These are phyloP conservation scores for Ambrosiella beaveri DNA, from an alignment of 2,329 filamentous ascomycete species.

Conservation along the genomic window DNA sequence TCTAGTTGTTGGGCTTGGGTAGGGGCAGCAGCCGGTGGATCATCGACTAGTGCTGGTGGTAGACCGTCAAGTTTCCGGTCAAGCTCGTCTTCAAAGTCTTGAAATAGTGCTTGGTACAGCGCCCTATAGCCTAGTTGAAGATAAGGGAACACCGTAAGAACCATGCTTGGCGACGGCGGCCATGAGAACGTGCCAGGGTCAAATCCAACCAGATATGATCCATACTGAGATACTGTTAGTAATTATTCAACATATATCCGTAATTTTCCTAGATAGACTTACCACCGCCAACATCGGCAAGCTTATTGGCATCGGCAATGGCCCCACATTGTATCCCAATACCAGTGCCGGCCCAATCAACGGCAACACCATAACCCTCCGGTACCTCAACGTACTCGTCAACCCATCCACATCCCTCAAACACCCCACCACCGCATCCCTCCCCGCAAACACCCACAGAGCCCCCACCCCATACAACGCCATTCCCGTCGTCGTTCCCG, in stretches of 20 bases:
- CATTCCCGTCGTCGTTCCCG: conserved; percentile 33
- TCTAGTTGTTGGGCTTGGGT: conserved; percentile 15
- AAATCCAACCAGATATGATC: conserved; percentile 27
- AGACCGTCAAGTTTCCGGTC: conserved; percentile 29
- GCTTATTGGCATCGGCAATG: conserved; percentile 26
- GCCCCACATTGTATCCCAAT: conserved; percentile 27
- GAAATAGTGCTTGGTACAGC: conserved; percentile 29
- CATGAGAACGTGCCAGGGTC: conserved; percentile 30
- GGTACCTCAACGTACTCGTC: conserved; percentile 12
- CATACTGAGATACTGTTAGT: conserved; percentile 27
- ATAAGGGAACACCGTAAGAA: conserved; percentile 32
- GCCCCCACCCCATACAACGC: conserved; percentile 36
- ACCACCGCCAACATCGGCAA: conserved; percentile 17
- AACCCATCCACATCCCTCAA: conserved; percentile 19
- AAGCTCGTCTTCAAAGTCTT: conserved; percentile 30
- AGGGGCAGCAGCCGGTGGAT: conserved; percentile 8
- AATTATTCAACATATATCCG: background rate
- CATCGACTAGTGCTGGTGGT: conserved; percentile 16
- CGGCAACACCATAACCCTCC: conserved; percentile 22
- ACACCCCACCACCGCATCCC: conserved; percentile 26
- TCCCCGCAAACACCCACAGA: conserved; percentile 35
- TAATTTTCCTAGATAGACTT: background rate
- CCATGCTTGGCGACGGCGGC: conserved; percentile 36
- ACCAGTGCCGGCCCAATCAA: conserved; percentile 30
- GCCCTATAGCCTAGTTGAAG: conserved; percentile 28